Base-by-base conservation (phyloP, 768 basidiomycete species). In the Termitomyces sp. region DNA sequence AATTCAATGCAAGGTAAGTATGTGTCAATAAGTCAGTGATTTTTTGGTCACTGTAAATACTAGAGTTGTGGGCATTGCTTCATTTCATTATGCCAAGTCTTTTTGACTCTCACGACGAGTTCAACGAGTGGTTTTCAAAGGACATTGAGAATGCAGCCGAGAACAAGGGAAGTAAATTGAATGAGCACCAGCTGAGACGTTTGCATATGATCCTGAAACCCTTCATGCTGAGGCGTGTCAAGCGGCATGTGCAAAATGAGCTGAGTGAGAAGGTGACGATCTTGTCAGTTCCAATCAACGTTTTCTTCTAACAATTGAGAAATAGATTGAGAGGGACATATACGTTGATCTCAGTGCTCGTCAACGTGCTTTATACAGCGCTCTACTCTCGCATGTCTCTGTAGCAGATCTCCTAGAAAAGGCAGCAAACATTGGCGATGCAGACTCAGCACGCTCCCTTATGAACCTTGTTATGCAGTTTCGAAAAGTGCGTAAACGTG, bases 391-490 rank as follows among this genome's bases (percentile, higher is more conserved):
- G 48, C 95, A 96, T 68, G 93, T 98, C 41, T 98, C 96, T 50
- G 88, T 99, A 55, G 85, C 93, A 16, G 97, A 98, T 69, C 84
- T 99, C 38, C 78, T 99, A 51, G 90, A 90, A 66, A 95, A 97
- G 71, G 95, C 97, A 10, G 87, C 92, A 4, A 91, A 91, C 64
- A 85, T 93, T 60, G 91, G 93, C 16, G 93, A 96, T 66, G 91
- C 86, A 6, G 92, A 95, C 64, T 93, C 92, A 33, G 93, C 95
- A 54, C 87, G 93, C 55, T 93, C 94, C 7, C 77, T 99, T 61
- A 98, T 98, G 96, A 99, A 98, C 73, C 82, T 99, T 61, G 97
- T 99, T 62, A 99, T 99, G 97, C 97, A 99, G 71, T 98, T 98
- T 80, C 88, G 97, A 65, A 99, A 99, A 80, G 93, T 91, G 56